Evolutionary conservation across 441 rosid genomes (phyloP).

Genomic region (Populus trichocarpa): DNA sequence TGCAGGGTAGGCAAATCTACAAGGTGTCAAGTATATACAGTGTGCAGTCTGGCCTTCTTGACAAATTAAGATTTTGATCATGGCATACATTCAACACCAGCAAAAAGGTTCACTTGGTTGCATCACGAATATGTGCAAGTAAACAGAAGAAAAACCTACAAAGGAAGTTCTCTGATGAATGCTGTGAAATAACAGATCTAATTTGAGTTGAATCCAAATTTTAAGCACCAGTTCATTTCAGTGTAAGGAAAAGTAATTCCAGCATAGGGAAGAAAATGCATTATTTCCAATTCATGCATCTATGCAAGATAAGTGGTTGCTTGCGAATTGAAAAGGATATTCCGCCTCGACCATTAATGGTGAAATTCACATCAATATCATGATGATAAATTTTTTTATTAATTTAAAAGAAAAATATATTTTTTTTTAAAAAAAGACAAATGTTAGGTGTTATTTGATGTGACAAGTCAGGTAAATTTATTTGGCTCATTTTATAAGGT

Average conservation of each 20-base stretch:
- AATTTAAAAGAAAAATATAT: too few species aligned
- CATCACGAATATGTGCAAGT: background rate
- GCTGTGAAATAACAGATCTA: background rate
- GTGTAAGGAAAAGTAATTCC: background rate
- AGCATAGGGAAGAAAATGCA: background rate
- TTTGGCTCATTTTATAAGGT: too few species aligned
- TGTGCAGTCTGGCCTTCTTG: background rate
- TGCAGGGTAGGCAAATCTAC: background rate
- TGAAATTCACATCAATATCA: conserved; percentile 5
- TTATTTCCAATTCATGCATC: background rate
- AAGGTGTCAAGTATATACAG: background rate
- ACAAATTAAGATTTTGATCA: background rate
- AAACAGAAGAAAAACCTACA: background rate
- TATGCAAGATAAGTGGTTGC: background rate
- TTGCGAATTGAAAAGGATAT: background rate
- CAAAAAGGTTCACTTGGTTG: background rate
- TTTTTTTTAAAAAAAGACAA: too few species aligned
- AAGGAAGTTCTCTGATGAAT: background rate
- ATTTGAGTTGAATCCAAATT: background rate
- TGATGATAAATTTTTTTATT: too few species aligned
- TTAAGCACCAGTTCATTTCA: background rate
- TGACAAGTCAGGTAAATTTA: too few species aligned
- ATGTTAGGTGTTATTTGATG: too few species aligned
- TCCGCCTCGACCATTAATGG: background rate
- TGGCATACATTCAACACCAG: background rate